A percentile compares a stretch with the other conserved stretches of the same genome.
phyloP scores from a whole-genome alignment of 208 protist genomes.

The Trypanosoma brucei region DNA sequence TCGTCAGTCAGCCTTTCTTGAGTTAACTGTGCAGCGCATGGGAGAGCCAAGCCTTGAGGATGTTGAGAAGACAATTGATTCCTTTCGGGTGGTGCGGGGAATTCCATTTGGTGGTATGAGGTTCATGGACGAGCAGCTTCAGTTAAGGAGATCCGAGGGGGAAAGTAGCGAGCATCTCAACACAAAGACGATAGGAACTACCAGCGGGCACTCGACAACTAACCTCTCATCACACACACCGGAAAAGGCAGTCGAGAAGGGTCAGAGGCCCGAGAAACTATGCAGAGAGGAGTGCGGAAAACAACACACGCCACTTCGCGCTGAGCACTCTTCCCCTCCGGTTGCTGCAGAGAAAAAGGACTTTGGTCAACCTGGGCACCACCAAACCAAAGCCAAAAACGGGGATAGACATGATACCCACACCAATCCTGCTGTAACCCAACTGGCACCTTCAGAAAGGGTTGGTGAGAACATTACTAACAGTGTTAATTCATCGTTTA shows the following conservation, averaged over 20 bases:
- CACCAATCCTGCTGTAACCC: too few species aligned
- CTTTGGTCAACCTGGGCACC: too few species aligned
- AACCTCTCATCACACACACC: not conserved
- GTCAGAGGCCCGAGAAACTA: too few species aligned
- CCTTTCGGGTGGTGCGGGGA: not conserved
- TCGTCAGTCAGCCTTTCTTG: slow-evolving; percentile 49
- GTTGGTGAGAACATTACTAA: not conserved
- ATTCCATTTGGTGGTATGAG: not conserved
- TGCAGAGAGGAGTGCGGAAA: too few species aligned
- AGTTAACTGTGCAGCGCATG: slow-evolving; percentile 44
- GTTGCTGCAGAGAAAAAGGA: too few species aligned
- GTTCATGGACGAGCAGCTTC: not conserved
- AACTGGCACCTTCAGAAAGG: not conserved
- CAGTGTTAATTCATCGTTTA: not conserved
- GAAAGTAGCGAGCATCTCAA: not conserved
- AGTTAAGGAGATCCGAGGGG: not conserved
- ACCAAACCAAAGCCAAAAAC: too few species aligned
- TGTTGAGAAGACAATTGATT: not conserved
- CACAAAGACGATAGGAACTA: not conserved
- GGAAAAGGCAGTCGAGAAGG: too few species aligned
- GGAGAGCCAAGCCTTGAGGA: not conserved
- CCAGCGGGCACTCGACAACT: not conserved
- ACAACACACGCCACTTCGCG: too few species aligned
- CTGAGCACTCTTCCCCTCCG: too few species aligned
- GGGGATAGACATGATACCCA: too few species aligned